phyloP scores from a whole-genome alignment of 768 basidiomycete species.

The Suillus fuscotomentosus region DNA sequence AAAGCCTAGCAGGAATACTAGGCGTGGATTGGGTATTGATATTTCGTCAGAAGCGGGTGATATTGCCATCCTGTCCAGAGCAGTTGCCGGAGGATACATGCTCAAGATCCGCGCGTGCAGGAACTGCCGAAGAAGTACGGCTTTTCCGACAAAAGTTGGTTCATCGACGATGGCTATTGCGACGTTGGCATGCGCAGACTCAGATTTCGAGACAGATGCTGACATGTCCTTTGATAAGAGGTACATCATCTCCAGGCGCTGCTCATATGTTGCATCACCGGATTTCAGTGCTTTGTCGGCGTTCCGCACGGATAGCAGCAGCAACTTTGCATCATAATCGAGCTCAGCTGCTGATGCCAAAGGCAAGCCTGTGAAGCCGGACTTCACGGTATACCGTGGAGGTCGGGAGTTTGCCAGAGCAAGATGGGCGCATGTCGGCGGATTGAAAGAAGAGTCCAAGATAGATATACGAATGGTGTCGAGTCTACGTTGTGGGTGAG shows the following conservation, averaged over 20 bases:
- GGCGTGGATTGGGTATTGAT: constrained; percentile 30
- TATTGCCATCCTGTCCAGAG: constrained; percentile 17
- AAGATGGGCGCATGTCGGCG: constrained; percentile 83
- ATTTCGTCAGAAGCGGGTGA: constrained; percentile 11
- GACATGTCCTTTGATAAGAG: constrained; percentile 54
- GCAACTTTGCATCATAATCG: constrained; percentile 70
- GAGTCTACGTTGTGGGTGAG: constrained; percentile 4
- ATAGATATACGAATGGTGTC: constrained; percentile 55
- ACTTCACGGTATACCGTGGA: constrained; percentile 7
- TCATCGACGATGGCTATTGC: constrained; percentile 84
- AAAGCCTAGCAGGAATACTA: constrained; percentile 76
- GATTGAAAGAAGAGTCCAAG: constrained; percentile 94
- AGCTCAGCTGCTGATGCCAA: constrained; percentile 3
- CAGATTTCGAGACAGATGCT: background rate
- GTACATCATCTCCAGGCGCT: constrained; percentile 86
- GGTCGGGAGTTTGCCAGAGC: constrained; percentile 57
- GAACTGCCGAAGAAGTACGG: constrained; percentile 51
- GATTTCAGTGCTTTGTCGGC: constrained; percentile 76
- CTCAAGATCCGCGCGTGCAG: constrained; percentile 33
- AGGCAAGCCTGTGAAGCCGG: background rate
- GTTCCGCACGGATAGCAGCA: constrained; percentile 83
- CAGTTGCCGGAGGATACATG: constrained; percentile 1
- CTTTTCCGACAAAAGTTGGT: constrained; percentile 88
- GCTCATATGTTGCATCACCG: constrained; percentile 70
- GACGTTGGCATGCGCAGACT: constrained; percentile 40